Evolutionary conservation across 257 asterid genomes (phyloP), one percentile per base, ranked within the genome.

Genomic region (Nemophila menziesii): DNA sequence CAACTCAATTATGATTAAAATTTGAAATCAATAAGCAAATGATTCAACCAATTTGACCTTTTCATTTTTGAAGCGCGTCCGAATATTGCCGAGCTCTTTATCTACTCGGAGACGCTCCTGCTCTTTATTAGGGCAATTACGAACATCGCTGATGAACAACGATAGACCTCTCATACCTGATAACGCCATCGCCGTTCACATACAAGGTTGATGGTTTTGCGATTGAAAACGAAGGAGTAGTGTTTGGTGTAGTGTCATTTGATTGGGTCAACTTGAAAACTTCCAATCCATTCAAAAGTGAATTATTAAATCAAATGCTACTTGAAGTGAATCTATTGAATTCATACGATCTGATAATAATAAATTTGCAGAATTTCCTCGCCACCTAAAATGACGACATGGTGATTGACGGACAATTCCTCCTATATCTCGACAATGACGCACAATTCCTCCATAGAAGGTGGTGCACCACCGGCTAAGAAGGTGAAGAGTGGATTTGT

Each of bases 151-250:
- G 34, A 89, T 84, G 75, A 89, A 89, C 65, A 89, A 95, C 67
- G 98, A 89, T 62, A 89, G 71, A 22, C 98, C 98, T 60, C 98
- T 66, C 98, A 89, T 89, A 62, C 98, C 98, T 43, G 98, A 89
- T 57, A 84, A 78, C 78, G 95, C 98, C 98, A 89, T 89, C 54
- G 43, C 43, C 1, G 43, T n/a, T 38, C 43, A 38, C 19, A 38
- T 38, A n/a, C n/a, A n/a, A n/a, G n/a, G n/a, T n/a, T n/a, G n/a
- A n/a, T n/a, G n/a, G n/a, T n/a, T n/a, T n/a, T n/a, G n/a, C n/a
- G n/a, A n/a, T n/a, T n/a, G n/a, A n/a, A n/a, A n/a, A n/a, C n/a
- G n/a, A n/a, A n/a, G n/a, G n/a, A n/a, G n/a, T n/a, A n/a, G n/a
- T n/a, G n/a, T n/a, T n/a, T n/a, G n/a, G n/a, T n/a, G n/a, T n/a